A percentile compares a stretch with the other conserved stretches of the same genome.
These are phyloP conservation scores for Elaeagnus macrophylla DNA, from an alignment of 306 rosid species.

Conservation along the genomic window DNA sequence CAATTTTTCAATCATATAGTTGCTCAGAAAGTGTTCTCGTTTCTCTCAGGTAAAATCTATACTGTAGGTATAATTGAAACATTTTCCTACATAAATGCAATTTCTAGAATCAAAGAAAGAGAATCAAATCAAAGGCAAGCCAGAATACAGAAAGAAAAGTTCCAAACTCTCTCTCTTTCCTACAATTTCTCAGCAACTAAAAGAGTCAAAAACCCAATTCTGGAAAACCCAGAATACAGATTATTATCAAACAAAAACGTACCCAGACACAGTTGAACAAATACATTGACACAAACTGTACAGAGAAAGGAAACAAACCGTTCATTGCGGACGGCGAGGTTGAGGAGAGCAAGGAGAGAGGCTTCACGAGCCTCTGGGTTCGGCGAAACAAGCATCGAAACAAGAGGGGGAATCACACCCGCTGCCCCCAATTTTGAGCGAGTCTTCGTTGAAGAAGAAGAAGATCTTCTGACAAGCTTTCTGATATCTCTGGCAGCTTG, in stretches of 20 bases:
- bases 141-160: not conserved
- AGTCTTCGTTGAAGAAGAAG: constrained; percentile 35
- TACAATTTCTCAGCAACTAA: not conserved
- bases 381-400: constrained; percentile 66
- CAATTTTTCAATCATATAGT: not conserved
- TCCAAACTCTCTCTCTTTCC: constrained; percentile 1
- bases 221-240: not conserved
- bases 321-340: constrained; percentile 78
- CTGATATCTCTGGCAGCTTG: constrained; percentile 84
- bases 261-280: not conserved
- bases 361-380: constrained; percentile 66
- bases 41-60: not conserved
- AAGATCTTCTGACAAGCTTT: constrained; percentile 53
- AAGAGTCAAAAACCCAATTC: not conserved
- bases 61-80: not conserved
- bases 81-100: not conserved
- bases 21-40: not conserved
- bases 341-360: constrained; percentile 85
- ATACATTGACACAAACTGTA: not conserved
- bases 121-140: not conserved
- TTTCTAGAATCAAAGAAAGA: not conserved
- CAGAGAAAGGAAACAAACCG: constrained; percentile 24
- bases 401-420: constrained; percentile 70
- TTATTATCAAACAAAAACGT: not conserved
- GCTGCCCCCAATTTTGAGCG: constrained; percentile 57